Conservation (phyloP, 2,329 filamentous ascomycete species). For the Xylariaceae sp. region DNA sequence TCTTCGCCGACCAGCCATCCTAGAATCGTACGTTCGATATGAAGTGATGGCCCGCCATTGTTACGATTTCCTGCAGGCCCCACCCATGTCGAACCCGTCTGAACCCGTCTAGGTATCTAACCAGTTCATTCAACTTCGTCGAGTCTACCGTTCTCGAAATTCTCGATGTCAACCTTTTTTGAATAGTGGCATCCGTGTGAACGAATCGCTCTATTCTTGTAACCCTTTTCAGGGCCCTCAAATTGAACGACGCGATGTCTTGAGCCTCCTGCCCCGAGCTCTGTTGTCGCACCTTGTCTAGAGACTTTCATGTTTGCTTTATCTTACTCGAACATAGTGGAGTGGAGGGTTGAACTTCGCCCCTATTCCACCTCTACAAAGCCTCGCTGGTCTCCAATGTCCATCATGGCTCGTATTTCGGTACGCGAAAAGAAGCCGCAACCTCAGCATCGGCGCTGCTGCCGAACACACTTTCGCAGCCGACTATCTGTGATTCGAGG, state of each 20-base stretch:
- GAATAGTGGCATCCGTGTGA: conserved; percentile 45
- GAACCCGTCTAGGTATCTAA: too few relatives aligned
- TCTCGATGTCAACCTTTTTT: neutral
- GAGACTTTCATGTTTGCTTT: conserved; percentile 34
- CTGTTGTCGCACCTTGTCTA: conserved; percentile 37
- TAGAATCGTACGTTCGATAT: too few relatives aligned
- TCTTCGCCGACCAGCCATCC: neutral
- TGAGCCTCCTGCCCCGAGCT: conserved; percentile 38
- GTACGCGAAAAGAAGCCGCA: conserved; percentile 37
- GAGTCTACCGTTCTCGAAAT: too few relatives aligned
- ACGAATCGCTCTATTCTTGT: conserved; percentile 42
- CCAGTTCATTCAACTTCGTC: too few relatives aligned
- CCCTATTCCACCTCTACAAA: conserved; percentile 55
- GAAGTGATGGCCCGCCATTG: too few relatives aligned
- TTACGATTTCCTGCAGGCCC: too few relatives aligned
- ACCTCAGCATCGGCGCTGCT: conserved; percentile 45
- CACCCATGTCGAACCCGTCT: too few relatives aligned
- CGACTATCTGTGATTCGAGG: conserved; percentile 38
- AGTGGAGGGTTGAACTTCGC: conserved; percentile 52
- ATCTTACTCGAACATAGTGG: conserved; percentile 54
- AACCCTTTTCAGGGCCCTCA: conserved; percentile 25
- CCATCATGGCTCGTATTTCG: conserved; percentile 40
- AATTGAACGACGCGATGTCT: conserved; percentile 31
- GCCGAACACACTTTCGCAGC: conserved; percentile 34
- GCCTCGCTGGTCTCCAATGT: conserved; percentile 49